Evolutionary conservation across 768 basidiomycete genomes (phyloP).

Genomic region (Steccherinum ochraceum): DNA sequence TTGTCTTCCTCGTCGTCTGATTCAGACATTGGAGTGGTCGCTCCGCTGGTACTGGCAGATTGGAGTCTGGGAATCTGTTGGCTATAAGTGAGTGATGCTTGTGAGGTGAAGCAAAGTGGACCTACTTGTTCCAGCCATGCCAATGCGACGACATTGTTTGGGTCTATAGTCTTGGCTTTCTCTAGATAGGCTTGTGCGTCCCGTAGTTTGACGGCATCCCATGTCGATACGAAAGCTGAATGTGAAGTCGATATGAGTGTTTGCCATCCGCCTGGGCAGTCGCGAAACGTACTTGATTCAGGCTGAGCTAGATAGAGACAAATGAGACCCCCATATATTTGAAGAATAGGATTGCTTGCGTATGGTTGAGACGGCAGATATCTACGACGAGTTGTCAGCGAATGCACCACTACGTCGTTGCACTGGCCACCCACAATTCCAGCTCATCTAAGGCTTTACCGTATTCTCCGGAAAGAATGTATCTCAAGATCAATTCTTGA

Average conservation of each 20-base stretch:
- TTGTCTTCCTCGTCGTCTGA: slow-evolving; percentile 31
- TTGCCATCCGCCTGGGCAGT: neutral
- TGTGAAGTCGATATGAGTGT: too few species aligned
- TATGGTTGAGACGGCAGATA: slow-evolving; percentile 87
- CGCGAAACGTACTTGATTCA: slow-evolving; percentile 1
- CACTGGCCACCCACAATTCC: slow-evolving; percentile 73
- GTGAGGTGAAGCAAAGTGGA: neutral
- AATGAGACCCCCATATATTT: slow-evolving; percentile 78
- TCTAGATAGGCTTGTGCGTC: slow-evolving; percentile 62
- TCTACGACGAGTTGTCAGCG: too few species aligned
- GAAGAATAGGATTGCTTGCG: slow-evolving; percentile 72
- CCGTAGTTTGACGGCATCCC: slow-evolving; percentile 33
- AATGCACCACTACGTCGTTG: too few species aligned
- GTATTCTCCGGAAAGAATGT: slow-evolving; percentile 52
- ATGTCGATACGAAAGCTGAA: too few species aligned
- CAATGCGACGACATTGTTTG: slow-evolving; percentile 45
- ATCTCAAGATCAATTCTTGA: slow-evolving; percentile 63
- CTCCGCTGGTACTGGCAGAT: slow-evolving; percentile 14
- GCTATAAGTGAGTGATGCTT: too few species aligned
- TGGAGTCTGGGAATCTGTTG: too few species aligned
- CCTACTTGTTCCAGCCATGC: slow-evolving; percentile 50
- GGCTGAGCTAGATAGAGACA: slow-evolving; percentile 56
- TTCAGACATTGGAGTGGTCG: slow-evolving; percentile 14
- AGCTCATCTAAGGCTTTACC: slow-evolving; percentile 78
- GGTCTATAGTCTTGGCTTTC: slow-evolving; percentile 54